Evolutionary conservation across 2,329 filamentous ascomycete genomes (phyloP).

Genomic region (Blumeria hordei): DNA sequence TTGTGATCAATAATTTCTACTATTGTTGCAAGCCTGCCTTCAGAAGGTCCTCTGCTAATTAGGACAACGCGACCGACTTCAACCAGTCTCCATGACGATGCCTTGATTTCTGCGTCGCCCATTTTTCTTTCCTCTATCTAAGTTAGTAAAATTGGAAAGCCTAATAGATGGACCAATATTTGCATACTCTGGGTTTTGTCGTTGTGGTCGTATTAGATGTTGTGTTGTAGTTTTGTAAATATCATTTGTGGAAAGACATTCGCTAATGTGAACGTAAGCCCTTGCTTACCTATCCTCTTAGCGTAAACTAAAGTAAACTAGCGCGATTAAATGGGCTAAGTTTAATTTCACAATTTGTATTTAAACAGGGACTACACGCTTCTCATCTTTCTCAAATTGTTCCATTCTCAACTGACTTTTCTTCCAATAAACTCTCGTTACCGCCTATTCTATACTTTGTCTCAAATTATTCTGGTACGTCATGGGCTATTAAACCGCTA

Average conservation of each 20-base stretch:
- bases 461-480: not conserved
- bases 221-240: not conserved
- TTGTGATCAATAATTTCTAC: constrained; percentile 99
- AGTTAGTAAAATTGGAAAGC: not conserved
- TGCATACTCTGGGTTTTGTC: not conserved
- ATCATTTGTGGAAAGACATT: not conserved
- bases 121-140: constrained; percentile 26
- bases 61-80: constrained; percentile 96
- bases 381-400: no score
- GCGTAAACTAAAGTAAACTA: not conserved
- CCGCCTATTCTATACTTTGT: not conserved
- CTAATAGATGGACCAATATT: no score
- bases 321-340: no score
- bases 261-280: not conserved
- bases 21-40: constrained; percentile 73
- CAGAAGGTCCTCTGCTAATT: constrained; percentile 57
- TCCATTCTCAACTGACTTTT: no score
- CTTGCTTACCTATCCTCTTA: not conserved
- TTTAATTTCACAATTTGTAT: not conserved
- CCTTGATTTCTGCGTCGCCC: constrained; percentile 62
- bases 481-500: not conserved
- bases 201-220: not conserved
- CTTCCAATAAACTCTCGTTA: not conserved
- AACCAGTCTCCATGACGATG: constrained; percentile 80
- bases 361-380: not conserved